Conservation (phyloP, 1,139 yeast species). For the Kodamaea sp. region DNA sequence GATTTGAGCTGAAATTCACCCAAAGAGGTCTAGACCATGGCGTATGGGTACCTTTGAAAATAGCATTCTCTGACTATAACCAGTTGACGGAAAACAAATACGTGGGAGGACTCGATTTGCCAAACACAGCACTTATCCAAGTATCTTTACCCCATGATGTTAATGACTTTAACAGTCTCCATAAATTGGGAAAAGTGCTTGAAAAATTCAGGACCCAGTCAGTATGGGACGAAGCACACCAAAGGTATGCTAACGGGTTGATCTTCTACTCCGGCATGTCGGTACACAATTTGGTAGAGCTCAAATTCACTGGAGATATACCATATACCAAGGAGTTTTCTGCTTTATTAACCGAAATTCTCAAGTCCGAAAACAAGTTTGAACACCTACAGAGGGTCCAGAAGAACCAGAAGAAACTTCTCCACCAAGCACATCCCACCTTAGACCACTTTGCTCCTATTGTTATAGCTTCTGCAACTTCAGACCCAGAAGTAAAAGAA, state of each 20-base stretch:
- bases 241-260: constrained; percentile 41
- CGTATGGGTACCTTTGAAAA: constrained; percentile 77
- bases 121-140: constrained; percentile 51
- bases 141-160: constrained; percentile 58
- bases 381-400: constrained; percentile 34
- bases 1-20: constrained; percentile 46
- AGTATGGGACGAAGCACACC: constrained; percentile 32
- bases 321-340: constrained; percentile 58
- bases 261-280: constrained; percentile 74
- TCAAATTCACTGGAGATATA: constrained; percentile 26
- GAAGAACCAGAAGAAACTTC: constrained; percentile 30
- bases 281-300: constrained; percentile 70
- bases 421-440: constrained; percentile 67
- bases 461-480: constrained; percentile 66
- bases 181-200: constrained; percentile 57
- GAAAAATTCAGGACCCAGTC: constrained; percentile 49
- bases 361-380: constrained; percentile 25
- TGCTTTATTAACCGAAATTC: constrained; percentile 36
- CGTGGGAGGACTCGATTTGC: constrained; percentile 45
- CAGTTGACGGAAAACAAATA: constrained; percentile 19
- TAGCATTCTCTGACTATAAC: constrained; percentile 56
- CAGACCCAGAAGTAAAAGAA: constrained; percentile 42
- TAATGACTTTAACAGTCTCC: constrained; percentile 48
- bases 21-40: constrained; percentile 79
- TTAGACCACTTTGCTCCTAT: constrained; percentile 73